phyloP scores from a whole-genome alignment of 2,329 filamentous ascomycete species.

The Venturia aucupariae region DNA sequence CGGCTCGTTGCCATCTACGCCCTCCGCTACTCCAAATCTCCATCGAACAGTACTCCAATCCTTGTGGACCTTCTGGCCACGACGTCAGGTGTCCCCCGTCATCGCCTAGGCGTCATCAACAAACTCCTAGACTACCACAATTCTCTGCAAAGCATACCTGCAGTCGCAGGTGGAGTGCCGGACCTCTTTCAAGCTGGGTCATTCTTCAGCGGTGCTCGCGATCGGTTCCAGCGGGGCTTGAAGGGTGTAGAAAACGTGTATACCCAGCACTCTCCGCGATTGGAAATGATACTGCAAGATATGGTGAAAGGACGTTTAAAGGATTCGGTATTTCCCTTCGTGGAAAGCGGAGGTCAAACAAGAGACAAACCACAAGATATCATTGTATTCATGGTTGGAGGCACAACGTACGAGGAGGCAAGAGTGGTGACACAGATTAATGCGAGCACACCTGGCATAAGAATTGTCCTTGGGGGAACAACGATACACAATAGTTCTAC shows the following conservation, averaged over 20 bases:
- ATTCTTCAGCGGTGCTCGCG: constrained; percentile 81
- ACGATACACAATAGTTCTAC: constrained; percentile 77
- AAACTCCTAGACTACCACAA: constrained; percentile 79
- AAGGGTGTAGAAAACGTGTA: constrained; percentile 99
- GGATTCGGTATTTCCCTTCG: constrained; percentile 84
- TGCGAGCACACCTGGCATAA: constrained; percentile 75
- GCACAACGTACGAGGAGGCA: constrained; percentile 91
- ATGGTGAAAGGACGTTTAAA: constrained; percentile 84
- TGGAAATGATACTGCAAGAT: constrained; percentile 83
- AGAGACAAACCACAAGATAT: constrained; percentile 96
- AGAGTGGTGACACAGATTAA: constrained; percentile 95
- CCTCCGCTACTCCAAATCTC: constrained; percentile 79
- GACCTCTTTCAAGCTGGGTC: constrained; percentile 83
- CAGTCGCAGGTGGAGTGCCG: constrained; percentile 64
- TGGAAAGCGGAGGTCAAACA: constrained; percentile 78
- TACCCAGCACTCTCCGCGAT: constrained; percentile 84
- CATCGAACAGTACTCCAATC: constrained; percentile 72
- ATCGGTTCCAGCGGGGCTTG: constrained; percentile 74
- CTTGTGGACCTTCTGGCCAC: constrained; percentile 79
- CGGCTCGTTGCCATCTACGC: constrained; percentile 90
- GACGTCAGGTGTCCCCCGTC: constrained; percentile 67
- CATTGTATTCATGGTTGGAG: constrained; percentile 87
- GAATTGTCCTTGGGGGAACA: constrained; percentile 84
- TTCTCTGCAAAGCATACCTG: constrained; percentile 61
- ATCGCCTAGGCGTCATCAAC: constrained; percentile 68